Evolutionary conservation across 2,329 filamentous ascomycete species (phyloP).

Genomic region (Didymella lethalis): DNA sequence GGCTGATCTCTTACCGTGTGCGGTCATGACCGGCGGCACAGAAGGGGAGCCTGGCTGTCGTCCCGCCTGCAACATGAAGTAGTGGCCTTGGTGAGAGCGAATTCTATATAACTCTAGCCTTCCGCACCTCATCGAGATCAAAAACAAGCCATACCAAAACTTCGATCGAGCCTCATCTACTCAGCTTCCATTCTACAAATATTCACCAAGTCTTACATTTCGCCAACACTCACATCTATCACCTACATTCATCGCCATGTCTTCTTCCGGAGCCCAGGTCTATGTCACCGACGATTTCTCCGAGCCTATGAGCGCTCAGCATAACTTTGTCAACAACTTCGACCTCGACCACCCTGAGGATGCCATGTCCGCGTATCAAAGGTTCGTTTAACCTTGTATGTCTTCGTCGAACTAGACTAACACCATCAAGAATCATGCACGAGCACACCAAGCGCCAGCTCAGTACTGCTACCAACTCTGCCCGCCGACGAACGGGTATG

Average conservation of each 20-base stretch:
- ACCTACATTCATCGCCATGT: constrained; percentile 27
- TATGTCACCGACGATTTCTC: constrained; percentile 53
- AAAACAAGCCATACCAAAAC: constrained; percentile 6
- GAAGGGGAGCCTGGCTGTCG: constrained; percentile 17
- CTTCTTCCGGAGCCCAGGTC: constrained; percentile 35
- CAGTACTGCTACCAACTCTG: constrained; percentile 55
- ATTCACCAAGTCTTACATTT: background rate
- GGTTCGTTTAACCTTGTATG: constrained; percentile 40
- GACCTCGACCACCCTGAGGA: constrained; percentile 50
- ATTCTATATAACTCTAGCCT: constrained; percentile 33
- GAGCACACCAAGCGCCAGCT: constrained; percentile 60
- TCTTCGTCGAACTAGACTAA: constrained; percentile 21
- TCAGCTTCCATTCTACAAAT: background rate
- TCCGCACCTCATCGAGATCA: constrained; percentile 6
- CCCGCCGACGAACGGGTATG: constrained; percentile 49
- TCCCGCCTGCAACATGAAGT: constrained; percentile 22
- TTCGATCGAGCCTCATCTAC: background rate
- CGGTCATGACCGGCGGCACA: constrained; percentile 23
- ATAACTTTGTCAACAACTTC: constrained; percentile 56
- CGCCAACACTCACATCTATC: background rate
- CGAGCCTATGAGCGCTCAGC: constrained; percentile 52
- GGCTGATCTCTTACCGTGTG: constrained; percentile 36
- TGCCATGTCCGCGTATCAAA: constrained; percentile 56
- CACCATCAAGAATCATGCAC: constrained; percentile 55
- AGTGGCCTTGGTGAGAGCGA: constrained; percentile 6